Percentiles rank a stretch among this genome's conserved stretches.
These are phyloP conservation scores for Tieghemostelium lacteum DNA, from an alignment of 78 protist species.

Conservation along the genomic window DNA sequence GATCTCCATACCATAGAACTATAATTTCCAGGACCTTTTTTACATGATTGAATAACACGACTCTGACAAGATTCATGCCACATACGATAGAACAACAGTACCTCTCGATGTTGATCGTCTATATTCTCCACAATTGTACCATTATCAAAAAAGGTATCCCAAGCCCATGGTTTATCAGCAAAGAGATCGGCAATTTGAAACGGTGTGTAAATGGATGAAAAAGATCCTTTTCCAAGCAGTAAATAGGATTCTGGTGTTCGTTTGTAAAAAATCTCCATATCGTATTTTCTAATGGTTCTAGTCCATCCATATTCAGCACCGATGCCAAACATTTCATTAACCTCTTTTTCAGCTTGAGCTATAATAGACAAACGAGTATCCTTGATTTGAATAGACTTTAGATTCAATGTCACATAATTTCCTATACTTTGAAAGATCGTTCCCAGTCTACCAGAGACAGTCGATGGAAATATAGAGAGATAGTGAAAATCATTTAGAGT, in stretches of 20 bases:
- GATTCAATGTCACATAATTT: background rate
- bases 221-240: conserved; percentile 71
- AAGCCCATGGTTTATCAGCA: conserved; percentile 7
- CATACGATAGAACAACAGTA: conserved; percentile 47
- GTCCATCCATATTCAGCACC: conserved; percentile 54
- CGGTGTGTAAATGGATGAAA: conserved; percentile 36
- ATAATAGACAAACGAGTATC: conserved; percentile 36
- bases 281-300: conserved; percentile 13
- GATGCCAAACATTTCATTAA: conserved; percentile 58
- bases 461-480: conserved; percentile 55
- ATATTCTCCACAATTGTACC: conserved; percentile 11
- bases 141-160: conserved; percentile 73
- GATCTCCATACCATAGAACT: conserved; percentile 36
- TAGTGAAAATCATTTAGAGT: conserved; percentile 19
- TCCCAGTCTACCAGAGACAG: conserved; percentile 34
- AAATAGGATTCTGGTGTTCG: conserved; percentile 4
- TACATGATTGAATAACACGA: conserved; percentile 37
- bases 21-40: conserved; percentile 49
- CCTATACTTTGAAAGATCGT: conserved; percentile 41
- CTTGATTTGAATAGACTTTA: background rate
- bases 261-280: conserved; percentile 38
- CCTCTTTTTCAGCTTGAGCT: conserved; percentile 57
- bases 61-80: conserved; percentile 14
- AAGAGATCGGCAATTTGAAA: conserved; percentile 13
- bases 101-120: conserved; percentile 2